phyloP scores from a whole-genome alignment of 108 stramenopile species.

The Conticribra guillardii region DNA sequence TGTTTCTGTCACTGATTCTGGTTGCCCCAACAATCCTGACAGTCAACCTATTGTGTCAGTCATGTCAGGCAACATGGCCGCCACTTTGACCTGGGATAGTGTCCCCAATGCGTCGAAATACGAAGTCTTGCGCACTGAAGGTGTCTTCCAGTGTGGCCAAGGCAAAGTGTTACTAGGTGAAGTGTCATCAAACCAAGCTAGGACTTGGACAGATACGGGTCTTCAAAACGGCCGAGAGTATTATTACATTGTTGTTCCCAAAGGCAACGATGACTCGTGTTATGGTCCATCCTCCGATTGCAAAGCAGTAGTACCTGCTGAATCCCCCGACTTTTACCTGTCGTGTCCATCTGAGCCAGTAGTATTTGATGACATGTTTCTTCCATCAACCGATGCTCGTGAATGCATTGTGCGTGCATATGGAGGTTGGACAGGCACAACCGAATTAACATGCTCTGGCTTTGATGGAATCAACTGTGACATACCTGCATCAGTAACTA shows the following conservation, averaged over 20 bases:
- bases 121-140: constrained; percentile 29
- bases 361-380: background rate
- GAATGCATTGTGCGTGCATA: background rate
- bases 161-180: constrained; percentile 19
- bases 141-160: constrained; percentile 13
- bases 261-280: constrained; percentile 7
- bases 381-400: background rate
- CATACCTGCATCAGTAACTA: background rate
- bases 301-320: background rate
- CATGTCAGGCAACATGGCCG: constrained; percentile 1
- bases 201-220: constrained; percentile 16
- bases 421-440: background rate
- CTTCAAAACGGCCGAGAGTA: constrained; percentile 32
- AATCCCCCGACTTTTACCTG: constrained; percentile 4
- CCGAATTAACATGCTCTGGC: background rate
- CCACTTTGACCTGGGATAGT: constrained; percentile 6
- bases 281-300: constrained; percentile 12
- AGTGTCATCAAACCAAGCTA: background rate
- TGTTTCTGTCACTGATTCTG: constrained; percentile 6
- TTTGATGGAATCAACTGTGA: background rate
- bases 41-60: constrained; percentile 2
- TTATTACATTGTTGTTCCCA: constrained; percentile 17
- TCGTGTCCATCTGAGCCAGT: constrained; percentile 1
- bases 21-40: constrained; percentile 5
- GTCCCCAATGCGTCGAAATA: constrained; percentile 12